These are phyloP conservation scores for Thelephora terrestris DNA, from an alignment of 1,284 basidiomycete genomes.

Conservation along the genomic window DNA sequence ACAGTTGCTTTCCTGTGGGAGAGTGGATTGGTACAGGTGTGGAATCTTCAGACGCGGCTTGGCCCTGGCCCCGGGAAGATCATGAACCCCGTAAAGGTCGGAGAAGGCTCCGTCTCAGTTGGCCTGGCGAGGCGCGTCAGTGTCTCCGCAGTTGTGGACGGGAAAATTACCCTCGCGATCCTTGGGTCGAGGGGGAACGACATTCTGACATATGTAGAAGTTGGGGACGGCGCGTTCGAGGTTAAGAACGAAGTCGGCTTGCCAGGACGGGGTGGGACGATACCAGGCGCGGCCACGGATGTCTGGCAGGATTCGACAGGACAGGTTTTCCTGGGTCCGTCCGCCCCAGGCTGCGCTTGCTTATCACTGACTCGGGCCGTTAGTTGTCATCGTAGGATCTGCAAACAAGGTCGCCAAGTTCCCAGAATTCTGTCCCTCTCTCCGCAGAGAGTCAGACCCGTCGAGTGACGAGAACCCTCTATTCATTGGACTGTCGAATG, in stretches of 20 bases:
- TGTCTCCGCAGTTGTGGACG: background rate
- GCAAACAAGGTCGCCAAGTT: slow-evolving; percentile 31
- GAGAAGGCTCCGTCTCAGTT: slow-evolving; percentile 28
- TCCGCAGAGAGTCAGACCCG: slow-evolving; percentile 8
- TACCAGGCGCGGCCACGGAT: slow-evolving; percentile 22
- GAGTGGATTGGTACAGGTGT: slow-evolving; percentile 52
- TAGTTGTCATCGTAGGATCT: background rate
- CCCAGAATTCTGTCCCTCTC: slow-evolving; percentile 49
- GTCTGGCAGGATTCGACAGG: slow-evolving; percentile 45
- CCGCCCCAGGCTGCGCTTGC: background rate
- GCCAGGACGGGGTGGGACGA: slow-evolving; percentile 30
- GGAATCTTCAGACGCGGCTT: slow-evolving; percentile 56
- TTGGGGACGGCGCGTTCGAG: slow-evolving; percentile 5
- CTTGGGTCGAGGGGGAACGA: slow-evolving; percentile 15
- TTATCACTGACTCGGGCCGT: background rate
- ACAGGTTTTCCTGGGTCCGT: slow-evolving; percentile 40
- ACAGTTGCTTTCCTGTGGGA: slow-evolving; percentile 64
- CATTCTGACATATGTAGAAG: slow-evolving; percentile 10
- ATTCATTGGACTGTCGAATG: slow-evolving; percentile 58
- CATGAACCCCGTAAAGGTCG: slow-evolving; percentile 47
- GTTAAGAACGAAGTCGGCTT: slow-evolving; percentile 15
- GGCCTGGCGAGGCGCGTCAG: slow-evolving; percentile 13
- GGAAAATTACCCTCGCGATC: slow-evolving; percentile 7
- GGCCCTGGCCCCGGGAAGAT: slow-evolving; percentile 53
- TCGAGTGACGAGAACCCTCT: slow-evolving; percentile 22